Conservation (phyloP, 805 yeast species). For the Kodamaea jinghongensis region DNA sequence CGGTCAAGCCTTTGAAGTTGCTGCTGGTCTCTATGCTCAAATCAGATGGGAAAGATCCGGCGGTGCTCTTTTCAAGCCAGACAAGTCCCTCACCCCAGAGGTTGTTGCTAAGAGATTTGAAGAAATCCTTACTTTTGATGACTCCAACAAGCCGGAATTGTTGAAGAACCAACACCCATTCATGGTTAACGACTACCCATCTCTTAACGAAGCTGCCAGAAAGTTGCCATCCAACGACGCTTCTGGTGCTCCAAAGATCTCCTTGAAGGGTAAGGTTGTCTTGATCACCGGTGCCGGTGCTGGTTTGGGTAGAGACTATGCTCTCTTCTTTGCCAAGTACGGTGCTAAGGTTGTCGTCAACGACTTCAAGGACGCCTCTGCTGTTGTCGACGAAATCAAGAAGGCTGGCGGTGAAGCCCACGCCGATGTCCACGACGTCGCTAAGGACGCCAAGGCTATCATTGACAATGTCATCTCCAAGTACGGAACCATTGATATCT, state of each 20-base stretch:
- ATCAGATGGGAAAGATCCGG: slow-evolving; percentile 93
- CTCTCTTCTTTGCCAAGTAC: slow-evolving; percentile 76
- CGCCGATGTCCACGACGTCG: slow-evolving; percentile 80
- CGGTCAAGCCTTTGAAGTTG: slow-evolving; percentile 84
- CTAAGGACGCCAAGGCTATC: slow-evolving; percentile 67
- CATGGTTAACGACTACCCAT: slow-evolving; percentile 67
- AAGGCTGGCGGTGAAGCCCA: slow-evolving; percentile 77
- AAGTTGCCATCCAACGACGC: slow-evolving; percentile 51
- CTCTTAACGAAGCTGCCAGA: slow-evolving; percentile 52
- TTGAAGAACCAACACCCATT: slow-evolving; percentile 62
- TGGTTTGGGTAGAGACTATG: slow-evolving; percentile 91
- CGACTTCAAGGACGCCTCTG: slow-evolving; percentile 74
- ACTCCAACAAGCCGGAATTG: slow-evolving; percentile 48
- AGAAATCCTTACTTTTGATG: slow-evolving; percentile 61
- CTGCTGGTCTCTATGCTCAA: slow-evolving; percentile 90
- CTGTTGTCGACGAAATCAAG: slow-evolving; percentile 72
- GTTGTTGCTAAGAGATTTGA: slow-evolving; percentile 68
- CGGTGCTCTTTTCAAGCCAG: slow-evolving; percentile 82
- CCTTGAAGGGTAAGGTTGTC: slow-evolving; percentile 80
- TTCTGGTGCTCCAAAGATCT: slow-evolving; percentile 42
- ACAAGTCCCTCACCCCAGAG: slow-evolving; percentile 76
- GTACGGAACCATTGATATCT: slow-evolving; percentile 81
- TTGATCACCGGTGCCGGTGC: slow-evolving; percentile 94
- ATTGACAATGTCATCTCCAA: slow-evolving; percentile 71
- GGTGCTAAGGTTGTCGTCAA: slow-evolving; percentile 96